These are phyloP conservation scores for Tritrichomonas foetus DNA, from an alignment of 208 protist genomes.

Conservation along the genomic window DNA sequence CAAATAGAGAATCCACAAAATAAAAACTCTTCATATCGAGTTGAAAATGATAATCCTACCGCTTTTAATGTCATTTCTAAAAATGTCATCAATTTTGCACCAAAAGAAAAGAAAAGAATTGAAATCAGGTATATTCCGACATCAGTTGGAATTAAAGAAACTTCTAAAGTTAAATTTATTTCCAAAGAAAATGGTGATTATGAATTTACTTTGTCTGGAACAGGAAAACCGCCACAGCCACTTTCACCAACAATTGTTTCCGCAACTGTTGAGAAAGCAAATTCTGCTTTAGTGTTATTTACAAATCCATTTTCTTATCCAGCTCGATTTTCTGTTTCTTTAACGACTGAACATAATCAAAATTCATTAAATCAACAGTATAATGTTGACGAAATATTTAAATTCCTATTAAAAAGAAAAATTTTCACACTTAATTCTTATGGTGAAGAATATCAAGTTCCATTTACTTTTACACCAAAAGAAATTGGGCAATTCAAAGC, in stretches of 20 bases:
- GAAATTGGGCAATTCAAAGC: background rate
- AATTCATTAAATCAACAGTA: no score
- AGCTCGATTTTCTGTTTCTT: background rate
- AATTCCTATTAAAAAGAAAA: background rate
- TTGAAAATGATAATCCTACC: background rate
- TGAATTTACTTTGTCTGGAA: background rate
- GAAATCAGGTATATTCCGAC: background rate
- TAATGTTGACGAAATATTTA: background rate
- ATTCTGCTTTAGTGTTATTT: background rate
- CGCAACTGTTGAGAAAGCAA: background rate
- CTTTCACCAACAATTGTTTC: background rate
- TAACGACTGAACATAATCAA: background rate
- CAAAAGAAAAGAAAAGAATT: background rate
- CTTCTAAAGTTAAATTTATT: background rate
- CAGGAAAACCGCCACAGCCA: slow-evolving; percentile 16
- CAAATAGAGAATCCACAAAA: background rate
- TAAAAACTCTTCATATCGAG: background rate
- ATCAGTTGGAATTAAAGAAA: background rate
- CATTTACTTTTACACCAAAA: background rate
- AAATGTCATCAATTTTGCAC: background rate
- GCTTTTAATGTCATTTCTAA: background rate
- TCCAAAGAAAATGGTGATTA: background rate
- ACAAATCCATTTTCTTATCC: slow-evolving; percentile 34
- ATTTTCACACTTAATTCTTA: background rate
- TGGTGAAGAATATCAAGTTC: slow-evolving; percentile 5